Percentiles rank a stretch among this genome's conserved stretches.
These are phyloP conservation scores for Capsicum pubescens DNA, from an alignment of 257 asterid genomes.

Conservation along the genomic window DNA sequence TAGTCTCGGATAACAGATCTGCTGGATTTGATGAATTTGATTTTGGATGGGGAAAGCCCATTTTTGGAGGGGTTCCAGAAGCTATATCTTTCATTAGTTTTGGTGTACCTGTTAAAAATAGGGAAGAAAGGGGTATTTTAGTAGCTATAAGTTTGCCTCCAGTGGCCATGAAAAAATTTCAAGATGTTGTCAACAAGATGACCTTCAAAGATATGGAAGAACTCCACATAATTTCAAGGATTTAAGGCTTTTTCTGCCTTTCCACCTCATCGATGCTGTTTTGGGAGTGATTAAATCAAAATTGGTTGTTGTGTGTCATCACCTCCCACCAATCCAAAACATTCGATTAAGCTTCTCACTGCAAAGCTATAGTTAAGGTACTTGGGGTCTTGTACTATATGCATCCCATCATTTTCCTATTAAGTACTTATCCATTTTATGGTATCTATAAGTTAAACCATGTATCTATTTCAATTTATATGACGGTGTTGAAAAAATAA, in stretches of 20 bases:
- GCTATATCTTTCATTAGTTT: background rate
- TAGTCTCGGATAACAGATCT: background rate
- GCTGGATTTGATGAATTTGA: slow-evolving; percentile 7
- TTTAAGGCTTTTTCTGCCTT: background rate
- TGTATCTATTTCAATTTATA: background rate
- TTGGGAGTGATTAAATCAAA: background rate
- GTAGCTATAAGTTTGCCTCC: background rate
- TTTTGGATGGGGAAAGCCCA: slow-evolving; percentile 32
- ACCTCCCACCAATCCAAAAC: too few species aligned
- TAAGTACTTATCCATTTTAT: background rate
- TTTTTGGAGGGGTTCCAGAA: background rate
- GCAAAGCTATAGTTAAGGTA: too few species aligned
- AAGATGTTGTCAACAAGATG: background rate
- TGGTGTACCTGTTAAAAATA: background rate
- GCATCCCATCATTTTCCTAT: background rate
- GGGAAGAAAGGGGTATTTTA: background rate
- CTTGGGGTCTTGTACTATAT: background rate
- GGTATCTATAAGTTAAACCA: background rate
- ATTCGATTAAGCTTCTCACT: too few species aligned
- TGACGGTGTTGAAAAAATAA: background rate
- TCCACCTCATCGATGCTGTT: background rate
- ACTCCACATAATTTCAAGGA: background rate
- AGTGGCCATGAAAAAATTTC: background rate
- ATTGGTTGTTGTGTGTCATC: background rate
- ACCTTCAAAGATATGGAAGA: background rate